These are phyloP conservation scores for Petrea volubilis DNA, from an alignment of 257 asterid genomes.

Conservation along the genomic window DNA sequence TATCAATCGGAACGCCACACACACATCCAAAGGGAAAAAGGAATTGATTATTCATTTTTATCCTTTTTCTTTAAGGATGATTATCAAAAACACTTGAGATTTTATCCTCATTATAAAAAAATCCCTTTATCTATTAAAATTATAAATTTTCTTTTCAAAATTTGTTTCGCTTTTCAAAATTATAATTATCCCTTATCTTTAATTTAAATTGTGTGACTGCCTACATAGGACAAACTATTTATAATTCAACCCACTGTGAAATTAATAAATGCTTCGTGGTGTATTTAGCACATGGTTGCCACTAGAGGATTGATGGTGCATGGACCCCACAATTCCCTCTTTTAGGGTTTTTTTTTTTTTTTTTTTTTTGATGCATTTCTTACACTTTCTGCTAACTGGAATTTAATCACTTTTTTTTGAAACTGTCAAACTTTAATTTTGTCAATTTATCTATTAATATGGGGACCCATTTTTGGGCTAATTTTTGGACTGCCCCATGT, in stretches of 20 bases:
- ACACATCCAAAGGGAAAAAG: too few relatives aligned
- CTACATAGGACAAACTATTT: not conserved
- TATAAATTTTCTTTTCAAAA: not conserved
- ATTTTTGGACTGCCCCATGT: conserved; percentile 41
- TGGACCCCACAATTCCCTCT: conserved; percentile 32
- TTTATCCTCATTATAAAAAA: too few relatives aligned
- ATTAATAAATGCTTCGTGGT: not conserved
- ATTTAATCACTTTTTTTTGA: conserved; percentile 29
- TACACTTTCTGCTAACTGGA: conserved; percentile 28
- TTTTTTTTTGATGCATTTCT: conserved; percentile 24
- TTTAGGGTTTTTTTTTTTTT: not conserved
- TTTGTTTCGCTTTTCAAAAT: not conserved
- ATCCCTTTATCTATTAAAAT: too few relatives aligned
- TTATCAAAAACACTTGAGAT: too few relatives aligned
- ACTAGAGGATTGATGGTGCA: conserved; percentile 18
- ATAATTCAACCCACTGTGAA: not conserved
- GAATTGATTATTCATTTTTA: too few relatives aligned
- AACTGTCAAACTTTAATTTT: conserved; percentile 29
- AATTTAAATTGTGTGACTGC: not conserved
- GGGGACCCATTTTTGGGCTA: conserved; percentile 32
- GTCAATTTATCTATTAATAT: conserved; percentile 20
- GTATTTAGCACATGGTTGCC: conserved; percentile 37
- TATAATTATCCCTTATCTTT: not conserved
- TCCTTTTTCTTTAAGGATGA: too few relatives aligned
- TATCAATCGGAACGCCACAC: too few relatives aligned